phyloP scores from a whole-genome alignment of 768 basidiomycete genomes.

The Paxillus ammoniavirescens region DNA sequence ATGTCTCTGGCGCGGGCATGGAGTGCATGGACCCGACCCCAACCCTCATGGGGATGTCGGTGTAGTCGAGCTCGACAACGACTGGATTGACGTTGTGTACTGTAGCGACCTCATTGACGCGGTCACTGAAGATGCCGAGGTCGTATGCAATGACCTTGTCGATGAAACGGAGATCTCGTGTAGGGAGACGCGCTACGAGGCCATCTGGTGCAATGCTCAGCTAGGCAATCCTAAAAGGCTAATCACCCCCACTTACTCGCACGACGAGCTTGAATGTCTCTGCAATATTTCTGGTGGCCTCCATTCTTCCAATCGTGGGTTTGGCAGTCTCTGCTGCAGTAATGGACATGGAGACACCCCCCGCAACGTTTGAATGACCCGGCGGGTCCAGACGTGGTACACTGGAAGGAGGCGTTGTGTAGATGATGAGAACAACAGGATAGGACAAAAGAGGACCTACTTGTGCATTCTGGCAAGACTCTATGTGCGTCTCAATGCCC shows the following conservation, averaged over 20 bases:
- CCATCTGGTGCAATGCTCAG: slow-evolving; percentile 17
- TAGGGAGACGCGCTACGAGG: slow-evolving; percentile 18
- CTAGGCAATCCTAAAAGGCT: not conserved
- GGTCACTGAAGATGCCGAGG: slow-evolving; percentile 12
- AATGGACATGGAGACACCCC: slow-evolving; percentile 29
- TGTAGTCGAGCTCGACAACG: slow-evolving; percentile 28
- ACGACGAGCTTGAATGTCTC: slow-evolving; percentile 25
- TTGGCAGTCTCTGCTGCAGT: slow-evolving; percentile 32
- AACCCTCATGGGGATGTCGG: slow-evolving; percentile 12
- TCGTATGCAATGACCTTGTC: slow-evolving; percentile 22
- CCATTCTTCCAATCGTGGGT: slow-evolving; percentile 30
- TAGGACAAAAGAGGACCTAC: slow-evolving; percentile 5
- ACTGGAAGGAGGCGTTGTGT: slow-evolving; percentile 14
- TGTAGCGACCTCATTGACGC: slow-evolving; percentile 13
- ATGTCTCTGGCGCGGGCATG: slow-evolving; percentile 12
- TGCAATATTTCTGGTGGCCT: slow-evolving; percentile 24
- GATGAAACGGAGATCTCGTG: slow-evolving; percentile 23
- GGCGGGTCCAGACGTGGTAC: slow-evolving; percentile 22
- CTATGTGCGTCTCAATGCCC: slow-evolving; percentile 12
- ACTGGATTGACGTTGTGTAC: slow-evolving; percentile 9
- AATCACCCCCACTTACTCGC: slow-evolving; percentile 14
- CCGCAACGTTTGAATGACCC: slow-evolving; percentile 27
- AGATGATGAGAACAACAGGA: not conserved
- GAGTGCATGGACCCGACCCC: slow-evolving; percentile 16
- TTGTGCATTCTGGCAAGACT: slow-evolving; percentile 26